Evolutionary conservation across 805 yeast species (phyloP).

Genomic region (Barnettozyma wickerhamii): DNA sequence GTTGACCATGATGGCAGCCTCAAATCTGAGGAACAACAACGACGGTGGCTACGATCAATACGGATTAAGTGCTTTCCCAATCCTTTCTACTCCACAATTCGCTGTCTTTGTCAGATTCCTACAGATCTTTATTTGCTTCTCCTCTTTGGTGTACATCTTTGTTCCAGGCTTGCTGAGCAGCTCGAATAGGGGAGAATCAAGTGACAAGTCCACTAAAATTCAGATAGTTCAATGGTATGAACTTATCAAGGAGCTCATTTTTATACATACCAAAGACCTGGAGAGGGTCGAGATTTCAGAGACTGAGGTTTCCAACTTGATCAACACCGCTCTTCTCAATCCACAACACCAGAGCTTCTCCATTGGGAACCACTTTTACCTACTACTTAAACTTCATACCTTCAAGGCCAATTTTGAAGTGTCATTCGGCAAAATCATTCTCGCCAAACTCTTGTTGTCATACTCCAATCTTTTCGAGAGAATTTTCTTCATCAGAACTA

Average conservation of each 20-base stretch:
- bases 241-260: slow-evolving; percentile 22
- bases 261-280: slow-evolving; percentile 19
- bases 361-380: slow-evolving; percentile 10
- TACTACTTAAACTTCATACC: slow-evolving; percentile 17
- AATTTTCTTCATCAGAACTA: slow-evolving; percentile 9
- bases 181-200: background rate
- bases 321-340: slow-evolving; percentile 17
- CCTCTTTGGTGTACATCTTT: slow-evolving; percentile 19
- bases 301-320: slow-evolving; percentile 13
- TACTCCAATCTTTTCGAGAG: slow-evolving; percentile 17
- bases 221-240: too few relatives aligned
- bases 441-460: slow-evolving; percentile 19
- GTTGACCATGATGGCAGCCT: slow-evolving; percentile 44
- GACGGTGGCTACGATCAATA: slow-evolving; percentile 36
- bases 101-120: slow-evolving; percentile 24
- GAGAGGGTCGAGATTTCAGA: slow-evolving; percentile 14
- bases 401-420: slow-evolving; percentile 22
- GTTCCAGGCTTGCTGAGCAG: slow-evolving; percentile 14
- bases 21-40: slow-evolving; percentile 15
- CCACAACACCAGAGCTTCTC: background rate
- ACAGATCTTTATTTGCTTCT: slow-evolving; percentile 25
- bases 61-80: slow-evolving; percentile 42
- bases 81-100: slow-evolving; percentile 26
- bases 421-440: slow-evolving; percentile 21
- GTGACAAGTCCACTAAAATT: too few relatives aligned